A percentile compares a stretch with the other conserved stretches of the same genome.
Evolutionary conservation across 2,329 filamentous ascomycete genomes (phyloP).

Genomic region (Aspergillus ustus): DNA sequence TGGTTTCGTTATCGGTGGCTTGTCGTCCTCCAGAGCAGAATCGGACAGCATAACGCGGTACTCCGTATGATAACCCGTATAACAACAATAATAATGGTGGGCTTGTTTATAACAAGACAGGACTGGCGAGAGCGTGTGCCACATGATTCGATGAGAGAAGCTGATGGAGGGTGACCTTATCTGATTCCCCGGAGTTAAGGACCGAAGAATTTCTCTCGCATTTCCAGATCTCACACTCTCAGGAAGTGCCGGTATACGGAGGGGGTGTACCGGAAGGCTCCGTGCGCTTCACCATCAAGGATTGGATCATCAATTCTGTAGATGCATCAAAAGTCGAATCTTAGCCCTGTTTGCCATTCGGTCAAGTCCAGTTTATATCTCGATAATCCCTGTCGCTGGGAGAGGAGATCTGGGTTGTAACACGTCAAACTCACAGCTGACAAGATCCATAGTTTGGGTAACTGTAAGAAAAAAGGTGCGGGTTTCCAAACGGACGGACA

Average conservation of each 20-base stretch:
- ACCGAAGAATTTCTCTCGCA: not conserved
- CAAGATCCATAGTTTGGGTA: constrained; percentile 12
- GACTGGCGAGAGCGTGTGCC: not conserved
- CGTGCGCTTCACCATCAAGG: constrained; percentile 1
- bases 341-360: constrained; percentile 8
- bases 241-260: constrained; percentile 16
- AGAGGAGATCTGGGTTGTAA: not conserved
- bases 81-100: constrained; percentile 1
- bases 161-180: not conserved
- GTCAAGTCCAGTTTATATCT: not conserved
- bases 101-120: not conserved
- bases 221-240: not conserved
- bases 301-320: not conserved
- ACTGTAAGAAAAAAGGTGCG: constrained; percentile 8
- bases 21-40: constrained; percentile 4
- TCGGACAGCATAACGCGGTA: constrained; percentile 12
- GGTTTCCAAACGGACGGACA: constrained; percentile 9
- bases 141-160: constrained; percentile 1
- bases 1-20: constrained; percentile 17
- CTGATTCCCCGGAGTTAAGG: constrained; percentile 6
- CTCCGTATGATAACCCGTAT: not conserved
- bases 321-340: not conserved
- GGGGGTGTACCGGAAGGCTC: not conserved
- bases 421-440: not conserved
- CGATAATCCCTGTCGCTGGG: not conserved